Conservation (phyloP, 1,284 basidiomycete genomes). For the Ustilago cynodontis region DNA sequence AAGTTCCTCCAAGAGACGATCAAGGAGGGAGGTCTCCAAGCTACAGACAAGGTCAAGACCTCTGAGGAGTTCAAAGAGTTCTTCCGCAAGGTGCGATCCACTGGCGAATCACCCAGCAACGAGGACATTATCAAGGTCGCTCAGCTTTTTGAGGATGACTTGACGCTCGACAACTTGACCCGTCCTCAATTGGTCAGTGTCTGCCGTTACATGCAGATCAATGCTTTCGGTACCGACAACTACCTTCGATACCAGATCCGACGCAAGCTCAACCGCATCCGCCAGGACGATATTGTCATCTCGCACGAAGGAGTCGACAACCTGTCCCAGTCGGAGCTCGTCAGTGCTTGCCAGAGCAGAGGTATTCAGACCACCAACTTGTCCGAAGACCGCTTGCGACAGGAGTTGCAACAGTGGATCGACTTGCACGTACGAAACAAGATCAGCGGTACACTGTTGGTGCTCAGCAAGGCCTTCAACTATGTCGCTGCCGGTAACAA, state of each 20-base stretch:
- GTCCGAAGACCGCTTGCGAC: conserved; percentile 75
- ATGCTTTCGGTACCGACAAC: conserved; percentile 98
- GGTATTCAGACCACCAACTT: conserved; percentile 90
- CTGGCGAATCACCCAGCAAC: conserved; percentile 90
- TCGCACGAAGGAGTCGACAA: conserved; percentile 88
- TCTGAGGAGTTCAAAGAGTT: conserved; percentile 98
- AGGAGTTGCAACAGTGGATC: conserved; percentile 94
- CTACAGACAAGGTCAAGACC: conserved; percentile 84
- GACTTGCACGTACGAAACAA: conserved; percentile 84
- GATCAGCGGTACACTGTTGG: conserved; percentile 91
- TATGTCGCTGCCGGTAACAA: conserved; percentile 73
- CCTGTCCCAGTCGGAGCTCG: conserved; percentile 89
- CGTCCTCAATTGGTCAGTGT: conserved; percentile 96
- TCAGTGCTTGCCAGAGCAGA: conserved; percentile 91
- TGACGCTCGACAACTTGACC: conserved; percentile 96
- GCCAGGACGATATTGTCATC: conserved; percentile 91
- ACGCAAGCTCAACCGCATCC: conserved; percentile 82
- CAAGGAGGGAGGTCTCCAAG: conserved; percentile 90
- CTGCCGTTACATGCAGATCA: conserved; percentile 91
- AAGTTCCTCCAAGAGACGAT: conserved; percentile 99
- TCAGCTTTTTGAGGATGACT: conserved; percentile 95
- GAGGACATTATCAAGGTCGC: conserved; percentile 93
- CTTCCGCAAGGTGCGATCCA: conserved; percentile 97
- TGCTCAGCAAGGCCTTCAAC: conserved; percentile 92
- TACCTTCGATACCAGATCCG: conserved; percentile 95